Base-by-base conservation (phyloP, 331 rosid genomes). In the Prunus yedoensis region DNA sequence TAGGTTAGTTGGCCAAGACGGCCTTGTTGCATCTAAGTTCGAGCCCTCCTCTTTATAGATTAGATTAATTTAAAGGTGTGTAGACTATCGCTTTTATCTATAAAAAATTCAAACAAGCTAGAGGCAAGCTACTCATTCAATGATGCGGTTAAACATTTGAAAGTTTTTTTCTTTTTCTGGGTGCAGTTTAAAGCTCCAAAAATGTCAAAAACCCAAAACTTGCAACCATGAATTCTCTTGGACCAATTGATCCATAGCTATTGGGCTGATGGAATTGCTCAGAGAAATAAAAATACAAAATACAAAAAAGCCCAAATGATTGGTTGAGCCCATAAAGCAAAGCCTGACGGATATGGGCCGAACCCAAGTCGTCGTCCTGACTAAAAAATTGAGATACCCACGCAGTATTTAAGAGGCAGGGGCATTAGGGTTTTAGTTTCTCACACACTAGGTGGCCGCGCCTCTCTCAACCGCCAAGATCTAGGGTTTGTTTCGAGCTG, bases 361-460 rank as follows among this genome's bases (percentile, higher is more conserved):
- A 8, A 25, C 35, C 17, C 3, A 43, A 18, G 17, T 10, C 57
- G n/a, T 73, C 28, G 77, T 17, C 14, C 7, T 2, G 53, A 3
- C 0, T 30, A 15, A 15, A 10, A 43, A 11, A 46, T 41, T 2
- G 18, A 0, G 8, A 60, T 45, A 63, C 23, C 52, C 21, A 46
- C 69, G 15, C 77, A 25, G 30, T 61, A n/a, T 61, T 3, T 74
- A 47, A 11, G 0, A 8, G 35, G 3, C 59, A 16, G 3, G 3
- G 7, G 27, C 68, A 3, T 25, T 61, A 74, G 77, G 77, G 77
- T 60, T 61, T 28, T n/a, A 74, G 61, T 61, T 9, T 72, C 77
- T 27, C 49, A 46, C 49, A 60, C 16, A 45, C 0, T 4, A 1
- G 74, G 74, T 52, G n/a, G 77, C 60, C 35, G 77, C 68, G 27